phyloP scores from a whole-genome alignment of 1,284 basidiomycete species.

The Ustilago hordei region DNA sequence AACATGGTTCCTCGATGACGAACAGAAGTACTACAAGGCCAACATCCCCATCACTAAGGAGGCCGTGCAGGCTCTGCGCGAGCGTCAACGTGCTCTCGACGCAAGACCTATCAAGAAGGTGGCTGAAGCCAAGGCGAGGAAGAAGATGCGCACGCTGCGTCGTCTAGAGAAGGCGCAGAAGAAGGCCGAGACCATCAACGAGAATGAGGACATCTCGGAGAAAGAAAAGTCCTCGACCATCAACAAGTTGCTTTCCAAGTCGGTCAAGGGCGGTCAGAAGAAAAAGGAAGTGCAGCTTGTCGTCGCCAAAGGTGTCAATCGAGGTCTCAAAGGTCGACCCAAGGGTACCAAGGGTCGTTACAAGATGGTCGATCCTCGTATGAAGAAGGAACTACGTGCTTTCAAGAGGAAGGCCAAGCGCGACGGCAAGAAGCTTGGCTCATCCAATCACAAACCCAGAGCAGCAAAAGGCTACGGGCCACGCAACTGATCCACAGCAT shows the following conservation, averaged over 20 bases:
- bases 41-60: slow-evolving; percentile 98
- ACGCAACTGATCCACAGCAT: slow-evolving; percentile 24
- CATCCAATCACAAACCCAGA: slow-evolving; percentile 47
- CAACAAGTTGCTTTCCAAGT: slow-evolving; percentile 83
- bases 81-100: slow-evolving; percentile 91
- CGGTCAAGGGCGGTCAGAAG: slow-evolving; percentile 74
- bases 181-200: slow-evolving; percentile 94
- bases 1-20: slow-evolving; percentile 97
- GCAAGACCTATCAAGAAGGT: slow-evolving; percentile 99
- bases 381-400: slow-evolving; percentile 69
- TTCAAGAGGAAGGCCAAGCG: slow-evolving; percentile 63
- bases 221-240: slow-evolving; percentile 94
- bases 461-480: slow-evolving; percentile 60
- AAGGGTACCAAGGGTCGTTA: slow-evolving; percentile 87
- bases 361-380: slow-evolving; percentile 68
- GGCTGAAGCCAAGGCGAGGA: slow-evolving; percentile 96
- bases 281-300: slow-evolving; percentile 88
- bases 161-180: slow-evolving; percentile 91
- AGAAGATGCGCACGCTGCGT: slow-evolving; percentile 89
- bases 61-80: slow-evolving; percentile 85
- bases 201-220: slow-evolving; percentile 80
- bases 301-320: slow-evolving; percentile 90
- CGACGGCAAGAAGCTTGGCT: slow-evolving; percentile 66
- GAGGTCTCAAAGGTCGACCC: slow-evolving; percentile 90
- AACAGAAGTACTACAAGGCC: slow-evolving; percentile 89